phyloP scores from a whole-genome alignment of 2,329 filamentous ascomycete genomes.

The Mycocentrospora acerina region DNA sequence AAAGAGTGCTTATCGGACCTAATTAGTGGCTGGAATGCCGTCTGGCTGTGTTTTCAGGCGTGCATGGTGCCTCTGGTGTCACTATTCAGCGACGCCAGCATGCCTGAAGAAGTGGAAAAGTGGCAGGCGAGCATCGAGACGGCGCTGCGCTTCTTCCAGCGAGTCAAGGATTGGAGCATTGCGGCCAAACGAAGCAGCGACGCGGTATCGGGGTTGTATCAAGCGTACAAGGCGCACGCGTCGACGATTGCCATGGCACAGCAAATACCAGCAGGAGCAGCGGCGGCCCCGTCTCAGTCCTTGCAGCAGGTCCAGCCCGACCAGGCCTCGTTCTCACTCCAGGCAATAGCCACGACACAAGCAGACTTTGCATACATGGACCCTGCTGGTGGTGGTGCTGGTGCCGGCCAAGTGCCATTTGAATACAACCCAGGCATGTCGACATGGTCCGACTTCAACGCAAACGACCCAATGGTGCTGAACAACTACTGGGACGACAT shows the following conservation, averaged over 20 bases:
- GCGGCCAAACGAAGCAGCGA: conserved; percentile 48
- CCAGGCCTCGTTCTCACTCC: conserved; percentile 12
- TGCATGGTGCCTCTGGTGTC: conserved; percentile 76
- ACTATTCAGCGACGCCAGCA: conserved; percentile 65
- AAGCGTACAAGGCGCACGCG: conserved; percentile 41
- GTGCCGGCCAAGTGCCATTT: conserved; percentile 18
- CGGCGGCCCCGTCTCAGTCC: conserved; percentile 10
- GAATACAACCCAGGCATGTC: conserved; percentile 33
- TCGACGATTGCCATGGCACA: conserved; percentile 12
- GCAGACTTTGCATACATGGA: conserved; percentile 2
- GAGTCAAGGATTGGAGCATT: conserved; percentile 47
- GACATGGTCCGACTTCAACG: conserved; percentile 24
- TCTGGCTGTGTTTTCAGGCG: conserved; percentile 80
- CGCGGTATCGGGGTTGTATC: conserved; percentile 45
- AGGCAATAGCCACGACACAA: conserved; percentile 18
- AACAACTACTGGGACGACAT: conserved; percentile 45
- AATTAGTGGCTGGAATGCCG: conserved; percentile 78
- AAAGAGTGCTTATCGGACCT: conserved; percentile 70
- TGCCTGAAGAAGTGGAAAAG: conserved; percentile 42
- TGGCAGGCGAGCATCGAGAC: conserved; percentile 47
- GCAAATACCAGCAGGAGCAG: conserved; percentile 15
- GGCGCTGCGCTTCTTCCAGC: conserved; percentile 47
- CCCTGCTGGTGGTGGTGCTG: conserved; percentile 3
- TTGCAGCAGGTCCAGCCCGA: conserved; percentile 13
- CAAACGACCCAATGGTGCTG: conserved; percentile 31